phyloP scores from a whole-genome alignment of 371 early-diverging fungal species.

The Saksenaea oblongispora region DNA sequence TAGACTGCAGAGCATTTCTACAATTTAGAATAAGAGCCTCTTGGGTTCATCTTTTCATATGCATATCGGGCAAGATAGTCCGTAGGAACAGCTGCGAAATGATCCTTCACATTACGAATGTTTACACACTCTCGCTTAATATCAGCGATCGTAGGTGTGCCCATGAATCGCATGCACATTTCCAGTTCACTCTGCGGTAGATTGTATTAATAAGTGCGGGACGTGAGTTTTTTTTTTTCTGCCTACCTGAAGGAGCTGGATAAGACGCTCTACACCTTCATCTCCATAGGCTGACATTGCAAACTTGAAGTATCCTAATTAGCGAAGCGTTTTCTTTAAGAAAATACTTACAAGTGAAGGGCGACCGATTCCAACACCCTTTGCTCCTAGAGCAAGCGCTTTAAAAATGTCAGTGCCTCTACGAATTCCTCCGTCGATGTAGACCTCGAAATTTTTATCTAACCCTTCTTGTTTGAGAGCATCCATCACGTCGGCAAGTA shows the following conservation, averaged over 20 bases:
- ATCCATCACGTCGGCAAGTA: slow-evolving; percentile 82
- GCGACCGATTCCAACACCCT: slow-evolving; percentile 90
- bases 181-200: slow-evolving; percentile 47
- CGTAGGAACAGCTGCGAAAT: slow-evolving; percentile 41
- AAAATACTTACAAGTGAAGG: slow-evolving; percentile 66
- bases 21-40: slow-evolving; percentile 9
- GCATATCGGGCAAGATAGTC: slow-evolving; percentile 40
- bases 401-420: slow-evolving; percentile 91
- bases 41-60: slow-evolving; percentile 49
- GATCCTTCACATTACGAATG: slow-evolving; percentile 51
- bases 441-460: slow-evolving; percentile 79
- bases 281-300: slow-evolving; percentile 76
- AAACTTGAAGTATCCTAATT: slow-evolving; percentile 39
- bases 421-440: slow-evolving; percentile 91
- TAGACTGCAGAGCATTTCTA: no score
- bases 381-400: slow-evolving; percentile 93
- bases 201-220: no score
- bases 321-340: slow-evolving; percentile 24
- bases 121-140: slow-evolving; percentile 63
- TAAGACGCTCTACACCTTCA: slow-evolving; percentile 70
- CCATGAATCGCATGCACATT: slow-evolving; percentile 77
- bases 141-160: slow-evolving; percentile 59
- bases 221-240: no score
- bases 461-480: slow-evolving; percentile 52
- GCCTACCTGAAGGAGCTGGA: slow-evolving; percentile 68